A percentile compares a stretch with the other conserved stretches of the same genome.
These are phyloP conservation scores for Solanum okadae DNA, from an alignment of 257 asterid species.

Conservation along the genomic window DNA sequence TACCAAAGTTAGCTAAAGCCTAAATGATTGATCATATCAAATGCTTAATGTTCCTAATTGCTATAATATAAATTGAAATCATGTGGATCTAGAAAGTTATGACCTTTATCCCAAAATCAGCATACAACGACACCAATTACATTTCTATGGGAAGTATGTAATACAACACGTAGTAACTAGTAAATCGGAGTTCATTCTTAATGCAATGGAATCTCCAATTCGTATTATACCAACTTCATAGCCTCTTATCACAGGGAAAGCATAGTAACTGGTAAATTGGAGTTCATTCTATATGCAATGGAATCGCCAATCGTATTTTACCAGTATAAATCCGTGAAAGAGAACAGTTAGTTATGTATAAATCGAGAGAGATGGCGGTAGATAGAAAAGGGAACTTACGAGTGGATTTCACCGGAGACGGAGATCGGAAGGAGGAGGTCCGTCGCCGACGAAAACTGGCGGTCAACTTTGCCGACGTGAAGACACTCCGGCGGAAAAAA, in stretches of 20 bases:
- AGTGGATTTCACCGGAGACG: not conserved
- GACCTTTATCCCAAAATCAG: not conserved
- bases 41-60: not conserved
- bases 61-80: not conserved
- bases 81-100: not conserved
- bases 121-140: not conserved
- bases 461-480: not conserved
- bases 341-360: not conserved
- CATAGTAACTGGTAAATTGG: not conserved
- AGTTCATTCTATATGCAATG: not conserved
- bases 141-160: not conserved
- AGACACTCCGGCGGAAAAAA: not conserved
- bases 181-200: not conserved
- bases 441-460: no score
- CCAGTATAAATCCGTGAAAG: not conserved
- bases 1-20: not conserved
- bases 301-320: not conserved
- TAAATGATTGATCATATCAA: not conserved
- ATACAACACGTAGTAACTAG: not conserved
- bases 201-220: not conserved
- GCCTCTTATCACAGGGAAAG: no score
- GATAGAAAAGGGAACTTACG: not conserved
- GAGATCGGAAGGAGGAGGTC: not conserved
- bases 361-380: not conserved
- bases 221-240: not conserved